Evolutionary conservation across 2,329 filamentous ascomycete species (phyloP).

Genomic region (Scedosporium boydii): DNA sequence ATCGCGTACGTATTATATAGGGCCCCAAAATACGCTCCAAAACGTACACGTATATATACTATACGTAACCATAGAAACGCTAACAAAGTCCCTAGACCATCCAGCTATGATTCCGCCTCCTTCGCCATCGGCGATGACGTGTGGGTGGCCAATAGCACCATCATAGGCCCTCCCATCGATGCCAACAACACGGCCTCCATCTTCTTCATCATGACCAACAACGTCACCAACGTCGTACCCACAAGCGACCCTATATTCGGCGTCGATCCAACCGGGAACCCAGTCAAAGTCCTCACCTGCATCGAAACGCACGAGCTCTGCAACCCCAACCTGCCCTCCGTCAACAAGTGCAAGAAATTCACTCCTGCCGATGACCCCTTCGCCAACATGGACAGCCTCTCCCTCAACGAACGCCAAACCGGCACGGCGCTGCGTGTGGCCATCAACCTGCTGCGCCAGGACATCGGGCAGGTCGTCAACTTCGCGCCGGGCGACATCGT

Average conservation of each 20-base stretch:
- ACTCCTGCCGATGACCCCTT: slow-evolving; percentile 2
- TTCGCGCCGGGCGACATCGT: slow-evolving; percentile 5
- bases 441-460: slow-evolving; percentile 6
- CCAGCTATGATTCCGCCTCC: slow-evolving; percentile 5
- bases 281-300: slow-evolving; percentile 5
- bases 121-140: not conserved
- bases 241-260: slow-evolving; percentile 2
- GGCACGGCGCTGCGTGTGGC: slow-evolving; percentile 2
- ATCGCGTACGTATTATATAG: slow-evolving; percentile 1
- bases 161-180: not conserved
- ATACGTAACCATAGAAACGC: not conserved
- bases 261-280: not conserved
- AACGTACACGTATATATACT: not conserved
- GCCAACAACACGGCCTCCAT: slow-evolving; percentile 7
- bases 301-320: slow-evolving; percentile 6
- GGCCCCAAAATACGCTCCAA: not conserved
- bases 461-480: slow-evolving; percentile 3
- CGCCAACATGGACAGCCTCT: not conserved
- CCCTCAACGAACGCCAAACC: slow-evolving; percentile 1
- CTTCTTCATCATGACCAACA: slow-evolving; percentile 7
- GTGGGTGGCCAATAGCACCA: slow-evolving; percentile 1
- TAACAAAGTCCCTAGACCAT: not conserved
- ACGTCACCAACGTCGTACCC: slow-evolving; percentile 1
- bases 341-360: not conserved
- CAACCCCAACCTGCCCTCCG: slow-evolving; percentile 1